Evolutionary conservation across 495 filamentous ascomycete genomes (phyloP), one percentile per base, ranked within the genome.

Genomic region (Rhizodiscina lignyota): DNA sequence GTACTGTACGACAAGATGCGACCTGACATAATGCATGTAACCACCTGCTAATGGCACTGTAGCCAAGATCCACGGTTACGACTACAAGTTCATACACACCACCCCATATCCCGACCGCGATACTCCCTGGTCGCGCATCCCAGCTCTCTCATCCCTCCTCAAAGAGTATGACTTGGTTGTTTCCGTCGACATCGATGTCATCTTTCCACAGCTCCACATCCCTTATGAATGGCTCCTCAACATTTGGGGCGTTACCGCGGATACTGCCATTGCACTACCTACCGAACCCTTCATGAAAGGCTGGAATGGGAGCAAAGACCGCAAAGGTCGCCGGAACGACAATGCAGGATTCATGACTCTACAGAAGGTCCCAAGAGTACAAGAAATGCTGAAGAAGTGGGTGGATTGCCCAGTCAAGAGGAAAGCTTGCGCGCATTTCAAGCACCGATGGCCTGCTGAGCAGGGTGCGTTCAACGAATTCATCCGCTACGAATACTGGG

Each of bases 191-290:
- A 56, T 58, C 33, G 66, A 70, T 37, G 56, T 55, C 44, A 54
- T 68, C 40, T 60, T 66, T 39, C 46, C 53, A 23, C 50, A 59
- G 34, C 62, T 58, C 26, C 57, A 70, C 29, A 40, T 70, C 4
- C 63, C 66, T 4, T 40, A 68, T 20, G 66, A 70, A 43, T 70
- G 65, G 63, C 54, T 70, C 19, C 45, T 70, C 13, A 68, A 67
- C 50, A 62, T 64, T 50, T 70, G 64, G 66, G 47, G 58, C 32
- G 58, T 67, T 36, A 51, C 48, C 23, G 27, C 44, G 5, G 43
- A 58, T 5, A 62, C 54, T 16, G 49, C 63, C 10, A 47, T 64
- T 29, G 59, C 64, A 35, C 54, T 67, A 53, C 55, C 66, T 29
- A 27, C 24, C 8, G 24, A 27, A 8, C 24, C 24, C n/a, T n/a